Percentiles rank a stretch among this genome's conserved stretches.
These are phyloP conservation scores for Pestalotiopsis sp. DNA, from an alignment of 2,329 filamentous ascomycete species.

Conservation along the genomic window DNA sequence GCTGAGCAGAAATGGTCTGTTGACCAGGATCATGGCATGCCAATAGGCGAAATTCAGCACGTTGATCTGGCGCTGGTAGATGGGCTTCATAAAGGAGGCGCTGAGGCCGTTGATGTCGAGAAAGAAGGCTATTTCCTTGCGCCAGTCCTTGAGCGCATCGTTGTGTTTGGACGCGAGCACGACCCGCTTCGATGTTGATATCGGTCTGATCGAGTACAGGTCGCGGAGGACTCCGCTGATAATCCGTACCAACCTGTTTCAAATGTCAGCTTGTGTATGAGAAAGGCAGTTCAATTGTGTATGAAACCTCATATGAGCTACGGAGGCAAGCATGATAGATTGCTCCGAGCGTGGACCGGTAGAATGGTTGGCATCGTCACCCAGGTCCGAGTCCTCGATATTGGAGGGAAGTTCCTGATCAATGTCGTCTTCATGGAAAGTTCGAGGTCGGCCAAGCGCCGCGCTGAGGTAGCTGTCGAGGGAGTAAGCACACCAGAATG, in stretches of 20 bases:
- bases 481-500: constrained; percentile 68
- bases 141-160: constrained; percentile 45
- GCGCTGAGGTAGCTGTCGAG: constrained; percentile 67
- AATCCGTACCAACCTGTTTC: constrained; percentile 38
- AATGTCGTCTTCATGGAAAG: constrained; percentile 68
- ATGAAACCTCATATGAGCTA: constrained; percentile 42
- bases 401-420: constrained; percentile 67
- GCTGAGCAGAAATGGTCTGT: constrained; percentile 34
- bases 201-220: constrained; percentile 40
- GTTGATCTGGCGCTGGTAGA: constrained; percentile 47
- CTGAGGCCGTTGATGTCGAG: constrained; percentile 43
- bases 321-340: constrained; percentile 44
- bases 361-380: constrained; percentile 55
- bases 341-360: constrained; percentile 2
- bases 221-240: constrained; percentile 45
- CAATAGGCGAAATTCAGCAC: constrained; percentile 37
- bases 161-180: constrained; percentile 43
- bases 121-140: constrained; percentile 44
- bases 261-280: neutral
- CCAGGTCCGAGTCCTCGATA: constrained; percentile 56
- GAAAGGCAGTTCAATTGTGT: neutral
- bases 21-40: constrained; percentile 34
- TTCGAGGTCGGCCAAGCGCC: constrained; percentile 60
- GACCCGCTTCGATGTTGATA: constrained; percentile 21
- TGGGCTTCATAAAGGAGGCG: constrained; percentile 44